Percentiles rank a stretch among this genome's conserved stretches.
Conservation (phyloP, 495 filamentous ascomycete genomes). For the Talaromyces trachyspermus region DNA sequence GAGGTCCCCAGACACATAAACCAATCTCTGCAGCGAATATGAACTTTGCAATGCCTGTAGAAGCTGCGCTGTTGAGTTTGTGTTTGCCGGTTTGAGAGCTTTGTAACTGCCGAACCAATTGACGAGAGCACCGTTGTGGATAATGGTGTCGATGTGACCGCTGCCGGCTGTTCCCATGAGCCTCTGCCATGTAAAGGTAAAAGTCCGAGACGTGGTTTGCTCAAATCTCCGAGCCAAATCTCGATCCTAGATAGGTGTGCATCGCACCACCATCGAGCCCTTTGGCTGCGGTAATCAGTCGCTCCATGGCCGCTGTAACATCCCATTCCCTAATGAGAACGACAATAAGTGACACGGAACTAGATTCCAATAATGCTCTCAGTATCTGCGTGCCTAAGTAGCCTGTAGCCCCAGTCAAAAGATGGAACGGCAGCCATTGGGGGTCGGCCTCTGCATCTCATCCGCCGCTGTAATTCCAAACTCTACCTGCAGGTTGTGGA, state of each 20-base stretch:
- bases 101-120: slow-evolving; percentile 18
- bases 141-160: slow-evolving; percentile 17
- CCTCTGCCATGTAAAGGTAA: slow-evolving; percentile 9
- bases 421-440: too few species aligned
- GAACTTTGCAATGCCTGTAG: too few species aligned
- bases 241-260: slow-evolving; percentile 12
- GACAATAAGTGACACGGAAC: slow-evolving; percentile 13
- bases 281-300: slow-evolving; percentile 13
- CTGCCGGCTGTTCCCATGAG: slow-evolving; percentile 10
- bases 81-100: slow-evolving; percentile 14
- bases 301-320: slow-evolving; percentile 12
- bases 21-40: not conserved
- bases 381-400: slow-evolving; percentile 25
- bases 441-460: too few species aligned
- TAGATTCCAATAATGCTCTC: slow-evolving; percentile 11
- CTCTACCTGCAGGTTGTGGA: too few species aligned
- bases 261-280: slow-evolving; percentile 21
- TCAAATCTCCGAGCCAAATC: slow-evolving; percentile 25
- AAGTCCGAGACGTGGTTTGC: slow-evolving; percentile 18
- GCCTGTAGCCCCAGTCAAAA: slow-evolving; percentile 25
- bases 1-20: not conserved
- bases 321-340: slow-evolving; percentile 17
- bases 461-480: too few species aligned
- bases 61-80: too few species aligned
- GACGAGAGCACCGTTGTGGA: slow-evolving; percentile 27